A percentile compares a stretch with the other conserved stretches of the same genome.
These are phyloP conservation scores for Elsinoe fawcettii DNA, from an alignment of 2,329 filamentous ascomycete genomes.

Conservation along the genomic window DNA sequence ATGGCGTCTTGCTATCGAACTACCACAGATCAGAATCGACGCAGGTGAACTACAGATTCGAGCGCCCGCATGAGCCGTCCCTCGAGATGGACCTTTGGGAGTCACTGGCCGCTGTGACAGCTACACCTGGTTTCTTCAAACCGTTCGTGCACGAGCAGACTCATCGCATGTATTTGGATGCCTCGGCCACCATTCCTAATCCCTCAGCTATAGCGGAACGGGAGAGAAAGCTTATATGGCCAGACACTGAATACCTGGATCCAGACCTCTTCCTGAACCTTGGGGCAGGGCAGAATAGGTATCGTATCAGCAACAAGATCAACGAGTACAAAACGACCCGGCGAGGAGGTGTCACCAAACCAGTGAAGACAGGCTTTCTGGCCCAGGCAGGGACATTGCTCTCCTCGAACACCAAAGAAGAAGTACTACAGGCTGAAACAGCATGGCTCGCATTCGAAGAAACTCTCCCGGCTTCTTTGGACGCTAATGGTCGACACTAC, in stretches of 20 bases:
- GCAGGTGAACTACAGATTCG: conserved; percentile 32
- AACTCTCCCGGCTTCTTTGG: conserved; percentile 23
- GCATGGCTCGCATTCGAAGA: conserved; percentile 30
- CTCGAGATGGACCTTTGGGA: conserved; percentile 45
- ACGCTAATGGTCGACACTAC: conserved; percentile 26
- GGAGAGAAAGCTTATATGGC: conserved; percentile 34
- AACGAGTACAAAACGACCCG: not conserved
- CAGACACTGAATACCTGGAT: conserved; percentile 23
- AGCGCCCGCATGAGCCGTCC: conserved; percentile 32
- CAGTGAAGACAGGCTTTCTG: conserved; percentile 3
- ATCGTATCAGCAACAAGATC: conserved; percentile 13
- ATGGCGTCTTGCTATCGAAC: conserved; percentile 38
- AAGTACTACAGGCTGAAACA: conserved; percentile 30
- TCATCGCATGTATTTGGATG: conserved; percentile 43
- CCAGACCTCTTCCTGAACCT: conserved; percentile 31
- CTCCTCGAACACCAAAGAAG: conserved; percentile 21
- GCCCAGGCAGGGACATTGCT: conserved; percentile 2
- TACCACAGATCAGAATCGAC: conserved; percentile 35
- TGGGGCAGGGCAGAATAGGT: conserved; percentile 29
- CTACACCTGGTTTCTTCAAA: conserved; percentile 45
- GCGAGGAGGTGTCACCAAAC: not conserved
- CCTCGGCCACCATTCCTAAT: conserved; percentile 44
- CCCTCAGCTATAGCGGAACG: conserved; percentile 44
- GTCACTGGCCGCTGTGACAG: conserved; percentile 44
- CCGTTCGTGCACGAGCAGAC: conserved; percentile 44